Conservation (phyloP, 1,139 yeast species). For the Sugiyamaella grinbergsii region DNA sequence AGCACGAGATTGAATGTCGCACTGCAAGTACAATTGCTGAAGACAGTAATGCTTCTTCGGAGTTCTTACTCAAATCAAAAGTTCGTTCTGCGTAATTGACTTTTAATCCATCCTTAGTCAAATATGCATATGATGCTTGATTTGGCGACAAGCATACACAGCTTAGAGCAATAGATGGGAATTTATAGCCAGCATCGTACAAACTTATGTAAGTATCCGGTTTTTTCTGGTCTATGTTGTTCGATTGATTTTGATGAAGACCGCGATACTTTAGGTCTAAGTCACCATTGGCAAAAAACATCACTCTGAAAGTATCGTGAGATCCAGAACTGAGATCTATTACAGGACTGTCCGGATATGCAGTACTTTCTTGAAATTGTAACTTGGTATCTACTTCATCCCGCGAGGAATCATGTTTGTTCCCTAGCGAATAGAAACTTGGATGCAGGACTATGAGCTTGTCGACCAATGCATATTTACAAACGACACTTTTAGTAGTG, state of each 20-base stretch:
- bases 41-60: conserved; percentile 25
- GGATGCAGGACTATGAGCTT: conserved; percentile 41
- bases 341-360: conserved; percentile 23
- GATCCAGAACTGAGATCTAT: conserved; percentile 28
- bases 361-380: conserved; percentile 11
- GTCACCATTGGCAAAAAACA: conserved; percentile 32
- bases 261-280: conserved; percentile 31
- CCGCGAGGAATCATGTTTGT: conserved; percentile 23
- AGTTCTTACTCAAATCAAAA: conserved; percentile 20
- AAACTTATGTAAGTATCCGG: conserved; percentile 46
- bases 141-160: conserved; percentile 60
- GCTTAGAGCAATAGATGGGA: conserved; percentile 48
- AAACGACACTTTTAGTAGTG: conserved; percentile 28
- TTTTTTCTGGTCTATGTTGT: conserved; percentile 16
- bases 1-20: conserved; percentile 68
- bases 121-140: conserved; percentile 51
- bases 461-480: conserved; percentile 33
- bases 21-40: conserved; percentile 64
- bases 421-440: conserved; percentile 34
- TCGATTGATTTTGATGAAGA: conserved; percentile 17
- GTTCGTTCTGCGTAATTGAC: conserved; percentile 28
- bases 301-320: conserved; percentile 32
- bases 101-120: conserved; percentile 30
- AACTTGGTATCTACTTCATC: conserved; percentile 21
- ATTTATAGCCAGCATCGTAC: conserved; percentile 60